Evolutionary conservation across 139 green algal genomes (phyloP).

Genomic region (Chlorella sp.): DNA sequence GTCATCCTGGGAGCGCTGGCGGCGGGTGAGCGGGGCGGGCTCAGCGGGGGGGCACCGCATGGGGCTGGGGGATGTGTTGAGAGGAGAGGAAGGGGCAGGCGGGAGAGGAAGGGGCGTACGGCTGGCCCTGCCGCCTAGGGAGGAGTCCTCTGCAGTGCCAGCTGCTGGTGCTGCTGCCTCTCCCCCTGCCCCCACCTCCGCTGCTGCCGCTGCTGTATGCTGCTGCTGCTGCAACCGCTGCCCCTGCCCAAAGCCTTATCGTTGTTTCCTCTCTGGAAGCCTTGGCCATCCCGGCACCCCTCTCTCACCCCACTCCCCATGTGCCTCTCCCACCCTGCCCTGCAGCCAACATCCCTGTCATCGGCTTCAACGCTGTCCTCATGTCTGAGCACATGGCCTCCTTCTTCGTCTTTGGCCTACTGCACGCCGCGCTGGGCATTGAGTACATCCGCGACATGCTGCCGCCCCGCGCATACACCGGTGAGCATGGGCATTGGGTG

Average conservation of each 20-base stretch:
- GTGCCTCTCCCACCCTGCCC: neutral
- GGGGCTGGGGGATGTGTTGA: neutral
- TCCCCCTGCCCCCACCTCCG: neutral
- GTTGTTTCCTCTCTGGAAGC: neutral
- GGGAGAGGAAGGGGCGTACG: neutral
- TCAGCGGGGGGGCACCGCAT: neutral
- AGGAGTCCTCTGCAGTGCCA: neutral
- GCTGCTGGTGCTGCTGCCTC: no score
- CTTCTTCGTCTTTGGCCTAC: conserved; percentile 87
- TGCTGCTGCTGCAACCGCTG: no score
- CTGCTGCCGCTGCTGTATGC: no score
- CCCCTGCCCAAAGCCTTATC: no score
- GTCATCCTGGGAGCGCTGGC: conserved; percentile 84
- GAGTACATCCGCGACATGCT: conserved; percentile 63
- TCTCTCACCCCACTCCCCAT: neutral
- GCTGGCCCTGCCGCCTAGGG: neutral
- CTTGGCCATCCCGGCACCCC: neutral
- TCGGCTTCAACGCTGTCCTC: conserved; percentile 97
- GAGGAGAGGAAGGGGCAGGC: neutral
- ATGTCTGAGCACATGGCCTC: conserved; percentile 96
- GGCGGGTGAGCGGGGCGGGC: conserved; percentile 38
- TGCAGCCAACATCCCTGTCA: conserved; percentile 87
- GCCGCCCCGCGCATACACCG: conserved; percentile 58
- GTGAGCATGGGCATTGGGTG: neutral
- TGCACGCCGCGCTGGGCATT: conserved; percentile 82